phyloP scores from a whole-genome alignment of 2,329 filamentous ascomycete genomes.

The Pyrenophora graminea region DNA sequence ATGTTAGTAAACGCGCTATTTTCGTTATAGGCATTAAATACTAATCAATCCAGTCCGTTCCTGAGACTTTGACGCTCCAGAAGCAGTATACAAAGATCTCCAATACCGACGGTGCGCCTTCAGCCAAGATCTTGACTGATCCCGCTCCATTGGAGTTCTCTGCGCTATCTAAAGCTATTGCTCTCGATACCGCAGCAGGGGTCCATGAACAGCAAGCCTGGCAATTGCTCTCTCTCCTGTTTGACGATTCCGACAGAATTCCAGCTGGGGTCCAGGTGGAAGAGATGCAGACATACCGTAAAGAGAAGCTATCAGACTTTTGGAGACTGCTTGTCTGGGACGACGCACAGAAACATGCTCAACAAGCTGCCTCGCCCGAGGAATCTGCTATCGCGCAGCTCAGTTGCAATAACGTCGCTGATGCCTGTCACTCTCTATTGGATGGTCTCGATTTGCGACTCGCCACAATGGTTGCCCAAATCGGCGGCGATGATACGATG shows the following conservation, averaged over 20 bases:
- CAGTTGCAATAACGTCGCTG: conserved; percentile 75
- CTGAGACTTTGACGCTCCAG: conserved; percentile 61
- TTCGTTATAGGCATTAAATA: conserved; percentile 7
- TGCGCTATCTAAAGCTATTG: conserved; percentile 52
- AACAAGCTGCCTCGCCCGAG: conserved; percentile 67
- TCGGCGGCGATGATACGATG: conserved; percentile 72
- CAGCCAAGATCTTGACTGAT: conserved; percentile 55
- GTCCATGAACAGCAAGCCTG: conserved; percentile 75
- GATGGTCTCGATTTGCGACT: conserved; percentile 79
- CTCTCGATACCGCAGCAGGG: conserved; percentile 44
- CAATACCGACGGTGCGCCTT: conserved; percentile 60
- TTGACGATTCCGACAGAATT: conserved; percentile 61
- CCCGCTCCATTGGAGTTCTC: conserved; percentile 58
- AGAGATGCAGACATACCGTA: conserved; percentile 46
- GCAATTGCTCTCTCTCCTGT: conserved; percentile 84
- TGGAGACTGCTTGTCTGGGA: conserved; percentile 57
- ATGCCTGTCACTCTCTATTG: conserved; percentile 80
- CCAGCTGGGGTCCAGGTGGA: conserved; percentile 50
- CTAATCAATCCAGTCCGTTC: conserved; percentile 54
- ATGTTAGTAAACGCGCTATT: conserved; percentile 38
- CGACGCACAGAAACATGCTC: conserved; percentile 52
- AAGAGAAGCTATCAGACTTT: conserved; percentile 70
- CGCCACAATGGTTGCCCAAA: conserved; percentile 81
- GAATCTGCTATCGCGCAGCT: conserved; percentile 84
- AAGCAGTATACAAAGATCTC: conserved; percentile 56